Base-by-base conservation (phyloP, 2,329 filamentous ascomycete genomes). In the Pseudogymnoascus sp. region DNA sequence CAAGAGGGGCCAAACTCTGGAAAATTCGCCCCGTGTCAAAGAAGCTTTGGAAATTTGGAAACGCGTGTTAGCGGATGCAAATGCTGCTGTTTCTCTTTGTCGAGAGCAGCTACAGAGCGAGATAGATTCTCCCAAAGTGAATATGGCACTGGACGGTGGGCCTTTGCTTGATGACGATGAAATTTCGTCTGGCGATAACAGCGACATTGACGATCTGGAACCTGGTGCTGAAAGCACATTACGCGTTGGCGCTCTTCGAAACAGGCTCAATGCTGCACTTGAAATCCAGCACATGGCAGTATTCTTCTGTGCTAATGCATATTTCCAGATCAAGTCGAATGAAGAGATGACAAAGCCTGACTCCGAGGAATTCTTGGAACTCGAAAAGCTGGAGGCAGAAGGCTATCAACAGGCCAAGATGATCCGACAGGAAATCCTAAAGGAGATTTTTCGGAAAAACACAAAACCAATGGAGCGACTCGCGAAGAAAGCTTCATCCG, bases 231-330 rank as follows among this genome's bases (percentile, higher is more conserved):
- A 60, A 38, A 34, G 49, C 28, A 18, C 23, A 21, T 7, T 69
- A 8, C 82, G 82, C 16, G 69, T 90, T 23, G 79, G 81, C 59
- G 81, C 85, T 38, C 81, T 83, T 60, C 84, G 87, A 36, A 84
- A 87, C 62, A 83, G 86, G 46, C 78, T 97, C 21, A 87, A 91
- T 8, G 82, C 80, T 18, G 87, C 90, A 2, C 78, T 96, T 16
- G 91, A 96, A 71, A 75, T 96, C 46, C 83, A 93, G 65, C 93
- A 97, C 72, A 86, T 88, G 67, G 91, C 88, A 31, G 81, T 85
- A 0, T 97, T 97, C 76, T 96, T 96, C 71, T 88, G 88, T 25
- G 91, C 88, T 12, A 96, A 92, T 68, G 88, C 87, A 0, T 87
- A 88, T 68, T 97, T 87, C 71, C 91, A 96, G 71, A 89, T 96